phyloP scores from a whole-genome alignment of 208 protist genomes.

The Leishmania amazonensis region DNA sequence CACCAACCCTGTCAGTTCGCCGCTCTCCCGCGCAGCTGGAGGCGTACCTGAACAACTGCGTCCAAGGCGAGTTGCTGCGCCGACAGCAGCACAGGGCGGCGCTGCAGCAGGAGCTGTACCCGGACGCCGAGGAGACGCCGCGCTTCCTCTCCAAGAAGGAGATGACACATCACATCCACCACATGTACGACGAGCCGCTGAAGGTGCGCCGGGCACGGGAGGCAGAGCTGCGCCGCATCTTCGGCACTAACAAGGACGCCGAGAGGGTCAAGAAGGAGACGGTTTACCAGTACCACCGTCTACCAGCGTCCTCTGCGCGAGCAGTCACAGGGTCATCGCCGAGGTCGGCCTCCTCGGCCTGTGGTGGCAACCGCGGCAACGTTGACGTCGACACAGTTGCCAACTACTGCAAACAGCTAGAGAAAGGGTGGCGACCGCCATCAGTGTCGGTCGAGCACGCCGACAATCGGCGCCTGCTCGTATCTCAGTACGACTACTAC shows the following conservation, averaged over 20 bases:
- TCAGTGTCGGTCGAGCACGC: conserved; percentile 50
- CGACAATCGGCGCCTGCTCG: conserved; percentile 54
- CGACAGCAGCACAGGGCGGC: conserved; percentile 66
- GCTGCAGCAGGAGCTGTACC: conserved; percentile 70
- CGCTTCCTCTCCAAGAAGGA: conserved; percentile 32
- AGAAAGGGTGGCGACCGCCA: conserved; percentile 61
- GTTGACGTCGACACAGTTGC: conserved; percentile 10
- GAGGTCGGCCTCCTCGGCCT: not conserved
- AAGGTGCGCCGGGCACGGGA: conserved; percentile 39
- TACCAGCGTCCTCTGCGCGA: conserved; percentile 22
- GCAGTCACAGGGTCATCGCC: conserved; percentile 11
- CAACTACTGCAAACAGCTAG: conserved; percentile 28
- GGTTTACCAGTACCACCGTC: conserved; percentile 28
- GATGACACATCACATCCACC: conserved; percentile 57
- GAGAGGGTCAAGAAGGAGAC: conserved; percentile 23
- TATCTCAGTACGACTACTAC: conserved; percentile 61
- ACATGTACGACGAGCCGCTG: conserved; percentile 70
- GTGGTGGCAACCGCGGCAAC: not conserved
- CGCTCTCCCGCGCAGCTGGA: conserved; percentile 69
- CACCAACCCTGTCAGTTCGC: conserved; percentile 32
- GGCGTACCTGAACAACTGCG: conserved; percentile 61
- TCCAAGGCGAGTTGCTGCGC: conserved; percentile 66
- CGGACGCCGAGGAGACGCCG: conserved; percentile 22
- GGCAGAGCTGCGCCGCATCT: conserved; percentile 39
- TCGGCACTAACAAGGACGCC: conserved; percentile 36